Evolutionary conservation across 2,329 filamentous ascomycete genomes (phyloP), one percentile per base, ranked within the genome.

Genomic region (Leptographium wingfieldii): DNA sequence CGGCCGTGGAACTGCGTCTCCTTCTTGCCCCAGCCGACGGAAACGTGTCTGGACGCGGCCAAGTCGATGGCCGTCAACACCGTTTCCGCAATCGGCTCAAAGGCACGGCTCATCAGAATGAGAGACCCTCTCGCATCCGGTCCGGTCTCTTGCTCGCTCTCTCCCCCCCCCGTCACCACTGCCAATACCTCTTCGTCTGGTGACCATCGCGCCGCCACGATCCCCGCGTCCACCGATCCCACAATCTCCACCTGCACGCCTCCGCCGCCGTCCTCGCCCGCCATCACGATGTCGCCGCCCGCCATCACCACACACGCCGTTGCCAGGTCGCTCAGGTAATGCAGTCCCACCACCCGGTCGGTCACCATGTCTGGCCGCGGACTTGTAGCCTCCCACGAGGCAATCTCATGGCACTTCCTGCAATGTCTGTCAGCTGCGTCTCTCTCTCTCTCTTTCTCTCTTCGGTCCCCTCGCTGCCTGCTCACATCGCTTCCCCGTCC

Each of bases 1-100:
- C 89, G 90, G 57, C 94, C 94, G 69, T 96, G 89, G 71, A 99
- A 99, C 71, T 99, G 94, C 0, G 94, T 99, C 73, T 99, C 94
- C 70, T 88, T 90, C 76, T 97, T 97, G 62, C 94, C 94, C 94
- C 94, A 99, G 56, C 94, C 94, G 27, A 99, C 92, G 25, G 91
- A 95, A 60, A 96, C 94, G 76, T 96, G 92, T 71, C 87, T 94
- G 31, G 88, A 97, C n/a, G 84, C 83, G 66, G 87, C 87, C 64
- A 95, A 80, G 72, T 95, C 92, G 53, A 92, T 89, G 0, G 77
- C 70, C 0, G 81, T 83, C 71, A 97, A 84, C 40, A 79, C 76
- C 58, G 88, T 80, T 71, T 92, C 88, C 40, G 87, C 83, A 51
- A 95, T 84, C 60, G 86, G 86, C 66, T 97, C 92, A 65, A 97